Evolutionary conservation across 176 grass and related monocot species (phyloP).

Genomic region (Oryza punctata): DNA sequence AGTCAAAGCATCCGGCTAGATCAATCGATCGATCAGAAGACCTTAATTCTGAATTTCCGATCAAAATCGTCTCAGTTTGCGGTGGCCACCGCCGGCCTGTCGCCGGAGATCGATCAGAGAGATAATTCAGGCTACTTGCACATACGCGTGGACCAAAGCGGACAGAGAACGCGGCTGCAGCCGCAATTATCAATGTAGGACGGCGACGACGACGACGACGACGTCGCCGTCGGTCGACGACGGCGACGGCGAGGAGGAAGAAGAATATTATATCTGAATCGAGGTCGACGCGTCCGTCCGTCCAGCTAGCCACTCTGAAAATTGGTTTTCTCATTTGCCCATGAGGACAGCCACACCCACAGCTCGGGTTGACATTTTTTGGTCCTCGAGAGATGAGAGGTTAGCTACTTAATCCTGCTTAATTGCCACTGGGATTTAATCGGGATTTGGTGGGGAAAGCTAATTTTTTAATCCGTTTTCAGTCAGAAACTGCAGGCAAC

Average conservation of each 20-base stretch:
- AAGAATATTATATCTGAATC: not conserved
- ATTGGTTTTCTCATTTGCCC: not conserved
- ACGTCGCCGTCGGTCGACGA: not conserved
- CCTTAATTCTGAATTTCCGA: not conserved
- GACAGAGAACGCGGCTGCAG: not conserved
- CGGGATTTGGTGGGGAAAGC: not conserved
- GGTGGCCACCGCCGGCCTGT: not conserved
- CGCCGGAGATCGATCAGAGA: not conserved
- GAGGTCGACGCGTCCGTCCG: not conserved
- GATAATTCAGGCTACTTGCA: not conserved
- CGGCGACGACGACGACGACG: not conserved
- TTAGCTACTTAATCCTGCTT: too few relatives aligned
- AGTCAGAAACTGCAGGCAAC: slow-evolving; percentile 63
- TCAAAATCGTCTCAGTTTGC: not conserved
- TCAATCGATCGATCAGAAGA: not conserved
- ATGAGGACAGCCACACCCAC: not conserved
- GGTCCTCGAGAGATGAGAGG: too few relatives aligned
- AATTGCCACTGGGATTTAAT: slow-evolving; percentile 49
- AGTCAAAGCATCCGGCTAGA: too few relatives aligned
- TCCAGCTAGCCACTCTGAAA: too few relatives aligned
- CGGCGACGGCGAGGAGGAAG: not conserved
- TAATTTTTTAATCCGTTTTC: not conserved
- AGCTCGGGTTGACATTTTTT: not conserved
- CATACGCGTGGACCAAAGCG: not conserved
- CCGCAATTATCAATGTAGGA: slow-evolving; percentile 14